Base-by-base conservation (phyloP, 2,329 filamentous ascomycete species). In the Purpureocillium lavendulum region DNA sequence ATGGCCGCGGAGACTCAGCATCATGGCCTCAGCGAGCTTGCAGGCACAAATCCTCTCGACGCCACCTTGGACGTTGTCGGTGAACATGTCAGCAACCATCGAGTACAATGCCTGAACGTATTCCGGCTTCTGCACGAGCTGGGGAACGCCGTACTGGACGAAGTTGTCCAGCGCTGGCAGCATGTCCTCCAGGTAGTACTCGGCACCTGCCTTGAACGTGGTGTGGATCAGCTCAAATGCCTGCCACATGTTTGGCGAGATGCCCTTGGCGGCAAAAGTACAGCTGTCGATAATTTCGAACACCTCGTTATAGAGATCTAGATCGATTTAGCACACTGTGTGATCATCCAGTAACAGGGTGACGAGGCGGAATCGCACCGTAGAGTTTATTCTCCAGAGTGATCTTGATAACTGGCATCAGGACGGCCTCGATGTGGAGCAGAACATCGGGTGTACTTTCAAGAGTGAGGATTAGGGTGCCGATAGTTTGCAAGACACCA, bases 211-310 rank as follows among this genome's bases (percentile, higher is more conserved):
- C 67, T 97, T 97, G 72, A 98, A 98, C 1, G 90, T 96, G 49
- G 86, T 80, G 65, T 97, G 90, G 47, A 98, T 94, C 33, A 97
- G 75, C 66, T 95, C 89, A 59, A 98, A 98, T 2, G 92, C 90
- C 63, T 90, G 82, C 92, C 92, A 98, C 92, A 98, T 98, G 32
- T 87, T 94, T 9, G 84, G 80, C 1, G 92, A 96, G 50, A 98
- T 97, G 42, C 79, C 77, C 71, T 97, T 98, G 45, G 92, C 90
- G 10, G 92, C 87, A 60, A 97, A 98, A 7, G 92, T 98, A 71
- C 92, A 98, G 71, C 88, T 96, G 61, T 98, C 92, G 52, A 98
- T 94, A 53, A 98, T 98, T 65, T 98, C 92, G 51, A 98, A 98
- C 5, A 97, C 80, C 60, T 98, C 92, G 59, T 97, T 98, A 64